Evolutionary conservation across 2,329 filamentous ascomycete species (phyloP), one percentile per base, ranked within the genome.

Genomic region (Colletotrichum salicis): DNA sequence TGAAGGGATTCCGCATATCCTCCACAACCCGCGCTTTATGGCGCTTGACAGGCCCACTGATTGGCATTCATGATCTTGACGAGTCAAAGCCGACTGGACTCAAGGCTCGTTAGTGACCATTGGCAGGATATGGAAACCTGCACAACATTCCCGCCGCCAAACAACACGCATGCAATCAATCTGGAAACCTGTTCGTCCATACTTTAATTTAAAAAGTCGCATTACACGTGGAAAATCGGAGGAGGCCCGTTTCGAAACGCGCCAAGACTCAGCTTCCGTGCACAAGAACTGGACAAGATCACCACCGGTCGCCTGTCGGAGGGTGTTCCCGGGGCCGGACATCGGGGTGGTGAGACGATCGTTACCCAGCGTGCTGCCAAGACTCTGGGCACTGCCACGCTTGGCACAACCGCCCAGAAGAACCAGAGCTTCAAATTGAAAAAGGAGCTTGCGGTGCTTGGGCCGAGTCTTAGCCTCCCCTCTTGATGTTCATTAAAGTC

Each of bases 351-450:
- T n/a, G 19, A 27, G 63, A 61, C 37, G 68, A 71, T 71, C 64
- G 57, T 62, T 71, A 22, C 64, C 64, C 29, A 29, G 37, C 62
- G 51, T 48, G 64, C 48, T n/a, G 63, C 57, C 37, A 67, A 71
- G 51, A 48, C 29, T 27, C 68, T 71, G 51, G 68, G 68, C 64
- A 67, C 63, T 67, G 63, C 68, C 68, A 71, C 63, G 56, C 68
- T 71, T 71, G 37, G 68, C 68, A 62, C 33, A 5, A 37, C 41
- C 19, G 64, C 68, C 68, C 41, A 67, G 62, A 66, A n/a, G 11
- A 29, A 56, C 67, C 52, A 70, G 52, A 71, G 68, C 54, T 62
- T 67, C 68, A 67, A 41, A 24, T 71, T 71, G 37, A 67, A 6
- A 52, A 51, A 48, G 64, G 51, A 67, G 57, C 19, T 33, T 8